Evolutionary conservation across 768 basidiomycete genomes (phyloP), one percentile per base, ranked within the genome.

Genomic region (Cantharellus anzutake): DNA sequence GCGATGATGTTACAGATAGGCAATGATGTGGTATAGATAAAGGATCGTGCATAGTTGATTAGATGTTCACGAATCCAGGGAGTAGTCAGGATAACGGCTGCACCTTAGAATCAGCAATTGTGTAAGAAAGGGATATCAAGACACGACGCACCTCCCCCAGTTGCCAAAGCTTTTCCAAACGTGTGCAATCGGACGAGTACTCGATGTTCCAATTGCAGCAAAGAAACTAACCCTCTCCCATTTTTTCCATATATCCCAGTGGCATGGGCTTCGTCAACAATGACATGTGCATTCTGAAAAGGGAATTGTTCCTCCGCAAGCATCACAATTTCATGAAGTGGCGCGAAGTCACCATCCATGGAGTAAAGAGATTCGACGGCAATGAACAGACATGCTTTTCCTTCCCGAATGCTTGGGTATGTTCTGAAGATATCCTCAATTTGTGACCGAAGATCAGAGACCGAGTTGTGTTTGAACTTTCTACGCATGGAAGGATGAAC

Each of bases 301-400:
- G 84, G 83, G 48, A 90, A 76, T 7, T 76, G 62, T 44, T 76
- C 73, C 37, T 89, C 80, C 51, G 90, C 65, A 2, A 77, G n/a
- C 66, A 37, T 29, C 41, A 83, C 78, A 53, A 96, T 81, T 50
- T 79, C 78, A 14, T 58, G 58, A 38, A 98, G 73, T 0, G 90
- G 91, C 0, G 84, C 76, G 61, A 94, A 77, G 37, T 91, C 94
- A 11, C 94, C 94, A 64, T 98, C 94, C 94, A 98, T 98, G 60
- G 84, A 87, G 65, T 97, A 97, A 51, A 97, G 70, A 42, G 81
- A 83, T 74, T 98, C 94, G 4, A 96, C 82, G 0, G 88, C 82
- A 7, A 98, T 69, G 66, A 93, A 96, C 2, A 87, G 70, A 64
- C 73, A 82, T 41, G 63, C 63, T 37, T 71, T 68, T 0, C 79